Conservation (phyloP, 1,284 basidiomycete genomes). For the Marasmius tenuissimus region DNA sequence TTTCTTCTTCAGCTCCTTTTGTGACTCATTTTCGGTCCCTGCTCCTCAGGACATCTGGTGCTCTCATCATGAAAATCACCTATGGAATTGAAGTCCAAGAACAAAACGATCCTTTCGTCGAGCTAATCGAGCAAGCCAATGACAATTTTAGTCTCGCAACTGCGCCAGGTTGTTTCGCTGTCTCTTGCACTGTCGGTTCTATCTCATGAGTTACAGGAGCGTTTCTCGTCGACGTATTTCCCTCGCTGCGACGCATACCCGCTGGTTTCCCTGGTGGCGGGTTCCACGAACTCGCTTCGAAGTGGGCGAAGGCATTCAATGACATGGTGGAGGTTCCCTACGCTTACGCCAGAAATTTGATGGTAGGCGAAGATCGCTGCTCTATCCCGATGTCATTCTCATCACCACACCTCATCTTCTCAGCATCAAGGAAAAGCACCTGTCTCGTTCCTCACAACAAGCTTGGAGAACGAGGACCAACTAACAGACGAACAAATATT, state of each 20-base stretch:
- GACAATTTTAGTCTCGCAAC: constrained; percentile 35
- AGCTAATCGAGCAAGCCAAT: constrained; percentile 29
- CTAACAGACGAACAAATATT: constrained; percentile 13
- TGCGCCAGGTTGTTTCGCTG: constrained; percentile 22
- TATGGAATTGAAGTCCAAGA: constrained; percentile 36
- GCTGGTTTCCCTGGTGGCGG: constrained; percentile 26
- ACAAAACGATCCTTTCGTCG: constrained; percentile 32
- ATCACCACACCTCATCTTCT: not conserved
- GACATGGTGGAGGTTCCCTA: constrained; percentile 20
- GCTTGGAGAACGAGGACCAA: constrained; percentile 13
- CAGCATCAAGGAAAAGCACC: constrained; percentile 16
- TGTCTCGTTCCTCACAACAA: constrained; percentile 15
- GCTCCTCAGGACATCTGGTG: constrained; percentile 25
- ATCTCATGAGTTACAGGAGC: constrained; percentile 10
- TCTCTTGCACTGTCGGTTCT: not conserved
- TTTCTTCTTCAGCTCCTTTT: not conserved
- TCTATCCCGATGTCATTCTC: not conserved
- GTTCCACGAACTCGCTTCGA: constrained; percentile 19
- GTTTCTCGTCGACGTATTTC: constrained; percentile 24
- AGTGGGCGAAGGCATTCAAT: constrained; percentile 16
- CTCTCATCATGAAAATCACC: constrained; percentile 32
- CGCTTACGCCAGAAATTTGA: constrained; percentile 17
- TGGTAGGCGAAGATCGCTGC: constrained; percentile 9
- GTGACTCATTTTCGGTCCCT: not conserved
- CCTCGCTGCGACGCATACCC: constrained; percentile 22